Evolutionary conservation across 148 eudicot species (phyloP).

Genomic region (Rheum nobile): DNA sequence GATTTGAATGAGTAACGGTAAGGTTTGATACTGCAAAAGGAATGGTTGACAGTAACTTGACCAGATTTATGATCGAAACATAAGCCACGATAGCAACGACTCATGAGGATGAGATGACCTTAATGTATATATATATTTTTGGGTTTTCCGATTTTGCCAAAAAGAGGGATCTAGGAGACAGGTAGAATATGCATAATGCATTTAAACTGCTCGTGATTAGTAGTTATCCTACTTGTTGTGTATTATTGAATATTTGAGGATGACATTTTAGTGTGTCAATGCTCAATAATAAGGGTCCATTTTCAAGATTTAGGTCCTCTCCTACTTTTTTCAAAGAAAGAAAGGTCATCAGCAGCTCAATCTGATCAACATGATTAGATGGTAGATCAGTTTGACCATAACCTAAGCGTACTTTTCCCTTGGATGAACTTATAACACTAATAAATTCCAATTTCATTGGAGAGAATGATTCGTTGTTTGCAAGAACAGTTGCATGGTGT

Average conservation of each 20-base stretch:
- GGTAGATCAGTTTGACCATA: too few relatives aligned
- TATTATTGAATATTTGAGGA: not conserved
- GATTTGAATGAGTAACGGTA: not conserved
- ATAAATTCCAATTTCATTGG: too few relatives aligned
- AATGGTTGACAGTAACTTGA: not conserved
- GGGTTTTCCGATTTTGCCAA: not conserved
- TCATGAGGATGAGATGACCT: not conserved
- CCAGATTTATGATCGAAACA: not conserved
- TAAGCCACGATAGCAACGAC: slow-evolving; percentile 6
- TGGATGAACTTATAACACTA: too few relatives aligned
- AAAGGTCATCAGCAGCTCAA: not conserved
- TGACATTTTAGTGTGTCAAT: not conserved
- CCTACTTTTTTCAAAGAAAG: not conserved
- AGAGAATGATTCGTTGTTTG: too few relatives aligned
- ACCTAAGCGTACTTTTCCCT: too few relatives aligned
- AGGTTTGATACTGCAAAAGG: not conserved
- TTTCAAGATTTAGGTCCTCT: not conserved
- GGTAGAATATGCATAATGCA: not conserved
- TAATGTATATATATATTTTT: not conserved
- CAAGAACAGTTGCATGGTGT: too few relatives aligned
- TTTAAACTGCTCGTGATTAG: not conserved
- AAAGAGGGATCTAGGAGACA: not conserved
- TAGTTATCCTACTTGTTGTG: not conserved
- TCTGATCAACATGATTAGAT: too few relatives aligned
- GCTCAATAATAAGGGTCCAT: not conserved